Base-by-base conservation (phyloP, 2,329 filamentous ascomycete genomes). In the Blastomyces gilchristii region DNA sequence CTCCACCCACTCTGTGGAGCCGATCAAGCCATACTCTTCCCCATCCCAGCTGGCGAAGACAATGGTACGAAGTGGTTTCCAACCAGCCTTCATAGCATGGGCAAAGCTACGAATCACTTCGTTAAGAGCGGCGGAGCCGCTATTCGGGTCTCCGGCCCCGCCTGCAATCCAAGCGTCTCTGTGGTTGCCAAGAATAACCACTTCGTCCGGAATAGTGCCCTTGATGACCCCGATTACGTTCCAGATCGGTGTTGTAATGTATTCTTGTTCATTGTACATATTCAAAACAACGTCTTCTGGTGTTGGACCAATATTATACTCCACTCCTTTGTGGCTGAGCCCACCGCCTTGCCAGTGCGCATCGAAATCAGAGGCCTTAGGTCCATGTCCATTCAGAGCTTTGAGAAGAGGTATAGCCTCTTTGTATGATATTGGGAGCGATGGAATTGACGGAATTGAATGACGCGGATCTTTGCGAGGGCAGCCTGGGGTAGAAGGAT, bases 161-260 rank as follows among this genome's bases (percentile, higher is more conserved):
- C 90, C 90, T 25, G 87, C 87, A 69, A 93, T 87, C 90, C 90
- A 95, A 0, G 92, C 90, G 75, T 96, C 91, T 43, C 91, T 85
- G 71, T 96, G 92, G 71, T 96, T 96, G n/a, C 92, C 91, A 41
- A 97, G 78, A 3, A 99, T 82, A 56, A 99, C 81, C 0, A 96
- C 91, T 71, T 97, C 91, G 69, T 96, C 86, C 0, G 86, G 80
- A 45, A 94, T 85, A 0, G 88, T 89, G 11, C 93, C 94, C 69
- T 96, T 96, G 9, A 99, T 90, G 56, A 94, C 81, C 54, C 93
- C 93, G 67, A 97, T 93, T 2, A 94, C 90, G 71, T 99, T 88
- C 91, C 91, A 96, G 61, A 93, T 79, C 3, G 89, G 88, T 0
- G 88, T 94, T 0, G 84, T 93, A 16, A 85, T 85, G 71, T 96